These are phyloP conservation scores for Russula lepida DNA, from an alignment of 768 basidiomycete species.

Conservation along the genomic window DNA sequence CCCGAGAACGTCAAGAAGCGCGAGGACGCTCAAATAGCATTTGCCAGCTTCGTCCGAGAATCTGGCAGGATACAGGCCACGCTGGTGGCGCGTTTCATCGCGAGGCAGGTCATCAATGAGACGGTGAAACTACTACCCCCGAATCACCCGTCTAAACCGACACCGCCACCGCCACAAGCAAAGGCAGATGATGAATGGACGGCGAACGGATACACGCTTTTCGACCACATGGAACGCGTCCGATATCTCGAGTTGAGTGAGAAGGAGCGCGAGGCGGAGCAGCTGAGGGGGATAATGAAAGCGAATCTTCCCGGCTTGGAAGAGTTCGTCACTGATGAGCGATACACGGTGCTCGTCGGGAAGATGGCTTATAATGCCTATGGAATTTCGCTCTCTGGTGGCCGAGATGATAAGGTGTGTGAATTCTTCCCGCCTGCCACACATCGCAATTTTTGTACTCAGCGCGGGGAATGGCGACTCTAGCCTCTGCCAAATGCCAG, in stretches of 20 bases:
- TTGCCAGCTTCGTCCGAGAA: conserved; percentile 47
- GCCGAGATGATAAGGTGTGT: conserved; percentile 61
- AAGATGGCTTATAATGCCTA: conserved; percentile 73
- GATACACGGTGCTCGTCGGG: conserved; percentile 50
- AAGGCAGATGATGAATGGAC: conserved; percentile 29
- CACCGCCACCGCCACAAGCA: not conserved
- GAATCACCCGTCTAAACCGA: conserved; percentile 18
- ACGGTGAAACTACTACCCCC: conserved; percentile 43
- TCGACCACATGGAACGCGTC: conserved; percentile 71
- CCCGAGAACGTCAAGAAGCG: conserved; percentile 37
- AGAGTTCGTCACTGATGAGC: conserved; percentile 56
- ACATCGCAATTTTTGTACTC: not conserved
- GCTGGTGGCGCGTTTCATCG: conserved; percentile 64
- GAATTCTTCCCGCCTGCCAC: not conserved
- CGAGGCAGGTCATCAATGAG: conserved; percentile 60
- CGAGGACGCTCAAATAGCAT: conserved; percentile 49
- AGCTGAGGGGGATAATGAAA: conserved; percentile 48
- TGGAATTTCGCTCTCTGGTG: conserved; percentile 59
- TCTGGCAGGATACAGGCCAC: conserved; percentile 40
- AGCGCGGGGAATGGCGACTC: not conserved
- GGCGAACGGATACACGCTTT: conserved; percentile 49
- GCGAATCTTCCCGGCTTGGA: conserved; percentile 65
- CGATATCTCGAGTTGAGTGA: conserved; percentile 53
- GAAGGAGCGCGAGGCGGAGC: conserved; percentile 39
- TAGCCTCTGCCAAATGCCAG: conserved; percentile 47